A percentile compares a stretch with the other conserved stretches of the same genome.
Conservation (phyloP, 2,329 filamentous ascomycete genomes). For the Colletotrichum sp. region DNA sequence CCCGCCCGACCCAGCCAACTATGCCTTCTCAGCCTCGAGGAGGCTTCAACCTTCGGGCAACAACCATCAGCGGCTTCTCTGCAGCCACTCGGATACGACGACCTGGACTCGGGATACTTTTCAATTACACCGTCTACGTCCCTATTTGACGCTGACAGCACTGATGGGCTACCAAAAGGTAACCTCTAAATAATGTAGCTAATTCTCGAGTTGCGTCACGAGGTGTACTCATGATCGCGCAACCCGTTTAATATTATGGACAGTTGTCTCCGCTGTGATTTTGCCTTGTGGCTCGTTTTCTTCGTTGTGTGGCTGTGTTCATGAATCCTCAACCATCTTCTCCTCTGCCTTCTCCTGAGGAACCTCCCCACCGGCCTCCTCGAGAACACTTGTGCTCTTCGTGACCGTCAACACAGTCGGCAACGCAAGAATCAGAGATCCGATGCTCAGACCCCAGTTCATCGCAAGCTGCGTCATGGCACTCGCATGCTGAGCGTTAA, state of each 20-base stretch:
- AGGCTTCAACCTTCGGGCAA: neutral
- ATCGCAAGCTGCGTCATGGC: conserved; percentile 48
- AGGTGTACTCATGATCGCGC: neutral
- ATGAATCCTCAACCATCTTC: conserved; percentile 16
- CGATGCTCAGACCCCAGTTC: conserved; percentile 52
- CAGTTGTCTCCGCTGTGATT: neutral
- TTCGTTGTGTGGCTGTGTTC: neutral
- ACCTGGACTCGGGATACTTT: neutral
- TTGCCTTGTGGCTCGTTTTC: neutral
- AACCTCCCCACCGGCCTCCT: conserved; percentile 25
- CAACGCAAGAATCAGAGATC: conserved; percentile 44
- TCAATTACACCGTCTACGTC: neutral
- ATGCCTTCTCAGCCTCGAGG: neutral
- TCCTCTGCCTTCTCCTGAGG: conserved; percentile 10
- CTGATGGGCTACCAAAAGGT: neutral
- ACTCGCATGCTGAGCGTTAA: conserved; percentile 40
- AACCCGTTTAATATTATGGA: neutral
- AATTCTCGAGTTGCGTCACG: neutral
- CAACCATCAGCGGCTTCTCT: neutral
- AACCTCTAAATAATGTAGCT: neutral
- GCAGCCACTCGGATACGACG: neutral
- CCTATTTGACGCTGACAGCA: neutral
- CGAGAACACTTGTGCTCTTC: conserved; percentile 27
- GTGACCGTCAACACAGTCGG: conserved; percentile 46
- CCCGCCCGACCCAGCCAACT: neutral